Evolutionary conservation across 768 basidiomycete genomes (phyloP).

Genomic region (Butyriboletus loyo): DNA sequence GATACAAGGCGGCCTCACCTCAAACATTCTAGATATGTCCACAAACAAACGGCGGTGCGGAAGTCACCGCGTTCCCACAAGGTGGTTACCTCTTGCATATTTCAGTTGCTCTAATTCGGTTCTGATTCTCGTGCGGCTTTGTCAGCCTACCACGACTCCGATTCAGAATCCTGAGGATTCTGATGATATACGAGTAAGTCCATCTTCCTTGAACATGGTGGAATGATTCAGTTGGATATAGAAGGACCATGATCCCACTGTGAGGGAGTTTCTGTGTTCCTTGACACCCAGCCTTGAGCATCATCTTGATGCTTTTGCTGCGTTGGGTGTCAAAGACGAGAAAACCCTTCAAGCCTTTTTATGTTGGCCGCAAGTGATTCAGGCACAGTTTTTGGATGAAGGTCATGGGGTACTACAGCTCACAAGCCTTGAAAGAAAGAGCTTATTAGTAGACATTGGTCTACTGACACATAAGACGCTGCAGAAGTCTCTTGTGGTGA

Average conservation of each 20-base stretch:
- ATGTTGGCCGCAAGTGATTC: constrained; percentile 17
- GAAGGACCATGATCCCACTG: neutral
- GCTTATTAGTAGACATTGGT: constrained; percentile 13
- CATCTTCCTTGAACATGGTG: neutral
- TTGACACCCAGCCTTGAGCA: constrained; percentile 21
- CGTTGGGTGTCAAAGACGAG: constrained; percentile 23
- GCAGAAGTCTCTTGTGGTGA: neutral
- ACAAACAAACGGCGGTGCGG: neutral
- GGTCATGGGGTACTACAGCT: constrained; percentile 7
- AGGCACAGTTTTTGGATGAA: constrained; percentile 18
- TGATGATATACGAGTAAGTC: neutral
- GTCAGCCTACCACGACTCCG: neutral
- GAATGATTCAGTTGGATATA: neutral
- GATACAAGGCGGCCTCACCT: constrained; percentile 4
- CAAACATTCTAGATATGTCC: neutral
- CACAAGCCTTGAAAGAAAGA: constrained; percentile 21
- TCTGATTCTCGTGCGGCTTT: constrained; percentile 1
- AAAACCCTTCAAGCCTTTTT: constrained; percentile 22
- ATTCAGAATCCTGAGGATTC: neutral
- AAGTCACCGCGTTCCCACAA: neutral
- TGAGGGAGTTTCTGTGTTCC: constrained; percentile 20
- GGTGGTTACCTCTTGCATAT: neutral
- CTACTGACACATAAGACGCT: constrained; percentile 3
- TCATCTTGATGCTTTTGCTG: constrained; percentile 14
- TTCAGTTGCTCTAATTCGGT: neutral